These are phyloP conservation scores for Mortierella hygrophila DNA, from an alignment of 192 early-diverging fungal genomes.

Conservation along the genomic window DNA sequence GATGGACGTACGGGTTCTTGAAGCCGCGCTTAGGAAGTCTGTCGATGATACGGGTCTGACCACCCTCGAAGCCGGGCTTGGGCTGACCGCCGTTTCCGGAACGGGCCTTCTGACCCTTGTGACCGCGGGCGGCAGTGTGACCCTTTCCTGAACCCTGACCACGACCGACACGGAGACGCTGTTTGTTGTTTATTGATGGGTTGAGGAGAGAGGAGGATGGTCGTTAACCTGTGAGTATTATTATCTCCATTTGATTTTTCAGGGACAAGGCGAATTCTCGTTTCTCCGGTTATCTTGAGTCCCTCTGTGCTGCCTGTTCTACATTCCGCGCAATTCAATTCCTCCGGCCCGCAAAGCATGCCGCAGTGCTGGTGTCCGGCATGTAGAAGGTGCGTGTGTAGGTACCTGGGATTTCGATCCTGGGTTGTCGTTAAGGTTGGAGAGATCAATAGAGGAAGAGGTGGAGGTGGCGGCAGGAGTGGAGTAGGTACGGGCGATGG, in stretches of 20 bases:
- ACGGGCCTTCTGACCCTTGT: constrained; percentile 92
- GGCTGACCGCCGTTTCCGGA: constrained; percentile 78
- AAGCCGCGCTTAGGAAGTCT: constrained; percentile 92
- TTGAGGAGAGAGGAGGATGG: neutral
- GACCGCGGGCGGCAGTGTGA: constrained; percentile 90
- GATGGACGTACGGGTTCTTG: constrained; percentile 66
- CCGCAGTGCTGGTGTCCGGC: too few species aligned
- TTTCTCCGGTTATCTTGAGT: neutral
- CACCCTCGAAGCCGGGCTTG: constrained; percentile 91
- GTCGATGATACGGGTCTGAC: constrained; percentile 87
- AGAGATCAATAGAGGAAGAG: constrained; percentile 36
- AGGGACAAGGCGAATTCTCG: neutral
- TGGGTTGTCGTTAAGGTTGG: constrained; percentile 54
- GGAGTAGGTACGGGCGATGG: constrained; percentile 27
- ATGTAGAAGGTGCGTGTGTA: neutral
- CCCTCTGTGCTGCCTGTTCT: too few species aligned
- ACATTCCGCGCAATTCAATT: neutral
- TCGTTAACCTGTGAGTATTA: neutral
- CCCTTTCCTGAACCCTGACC: constrained; percentile 91
- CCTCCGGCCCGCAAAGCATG: neutral
- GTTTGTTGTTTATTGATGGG: neutral
- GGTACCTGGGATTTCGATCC: constrained; percentile 57
- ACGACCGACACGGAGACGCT: constrained; percentile 80
- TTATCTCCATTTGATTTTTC: neutral
- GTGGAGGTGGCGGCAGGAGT: constrained; percentile 18